Percentiles rank a stretch among this genome's conserved stretches.
Conservation (phyloP, 2,329 filamentous ascomycete genomes). For the Ceratocystis ficicola region DNA sequence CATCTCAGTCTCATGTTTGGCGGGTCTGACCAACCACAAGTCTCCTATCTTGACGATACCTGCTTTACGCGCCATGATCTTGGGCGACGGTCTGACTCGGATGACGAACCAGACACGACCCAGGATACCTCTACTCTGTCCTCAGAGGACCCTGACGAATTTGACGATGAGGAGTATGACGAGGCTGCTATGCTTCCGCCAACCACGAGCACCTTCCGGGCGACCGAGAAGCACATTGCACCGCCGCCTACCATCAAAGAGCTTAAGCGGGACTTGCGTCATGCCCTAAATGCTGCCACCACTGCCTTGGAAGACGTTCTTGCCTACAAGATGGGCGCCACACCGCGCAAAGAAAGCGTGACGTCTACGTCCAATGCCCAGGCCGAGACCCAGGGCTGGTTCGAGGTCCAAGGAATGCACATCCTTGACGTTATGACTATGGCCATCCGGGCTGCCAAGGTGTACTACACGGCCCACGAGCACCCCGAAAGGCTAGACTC, state of each 20-base stretch:
- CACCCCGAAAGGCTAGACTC: conserved; percentile 71
- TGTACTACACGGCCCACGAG: conserved; percentile 91
- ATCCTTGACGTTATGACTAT: conserved; percentile 86
- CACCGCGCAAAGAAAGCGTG: conserved; percentile 25
- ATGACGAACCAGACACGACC: conserved; percentile 23
- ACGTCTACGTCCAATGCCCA: conserved; percentile 31
- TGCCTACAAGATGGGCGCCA: conserved; percentile 26
- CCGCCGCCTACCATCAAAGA: conserved; percentile 74
- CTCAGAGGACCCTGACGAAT: conserved; percentile 26
- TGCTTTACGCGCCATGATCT: background rate
- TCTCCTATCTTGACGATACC: conserved; percentile 23
- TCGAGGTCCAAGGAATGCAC: conserved; percentile 82
- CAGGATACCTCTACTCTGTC: conserved; percentile 18
- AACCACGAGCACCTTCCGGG: conserved; percentile 89
- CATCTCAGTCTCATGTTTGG: conserved; percentile 22
- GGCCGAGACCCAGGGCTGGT: conserved; percentile 47
- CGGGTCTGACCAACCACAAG: conserved; percentile 33
- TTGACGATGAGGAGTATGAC: conserved; percentile 44
- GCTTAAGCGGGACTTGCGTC: conserved; percentile 55
- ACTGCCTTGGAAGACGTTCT: conserved; percentile 51
- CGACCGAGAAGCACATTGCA: conserved; percentile 66
- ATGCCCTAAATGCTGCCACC: conserved; percentile 55
- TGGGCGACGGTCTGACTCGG: conserved; percentile 22
- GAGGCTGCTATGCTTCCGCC: conserved; percentile 83
- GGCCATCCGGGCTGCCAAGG: conserved; percentile 88